phyloP scores from a whole-genome alignment of 306 rosid genomes.

The Hippophae rhamnoides region DNA sequence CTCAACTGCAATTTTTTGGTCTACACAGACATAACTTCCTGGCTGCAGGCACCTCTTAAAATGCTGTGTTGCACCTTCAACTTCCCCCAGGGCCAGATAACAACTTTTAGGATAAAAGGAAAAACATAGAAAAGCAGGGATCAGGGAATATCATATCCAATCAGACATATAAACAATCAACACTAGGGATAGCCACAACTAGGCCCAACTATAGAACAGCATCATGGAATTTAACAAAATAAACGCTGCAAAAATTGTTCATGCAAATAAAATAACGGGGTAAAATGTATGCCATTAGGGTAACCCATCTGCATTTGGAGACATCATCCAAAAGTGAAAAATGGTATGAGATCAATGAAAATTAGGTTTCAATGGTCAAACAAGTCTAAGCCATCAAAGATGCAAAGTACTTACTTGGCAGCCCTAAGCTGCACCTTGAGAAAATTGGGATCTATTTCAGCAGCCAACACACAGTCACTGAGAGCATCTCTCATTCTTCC shows the following conservation, averaged over 20 bases:
- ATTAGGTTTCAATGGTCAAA: slow-evolving; percentile 4
- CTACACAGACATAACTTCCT: slow-evolving; percentile 62
- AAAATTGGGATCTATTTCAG: slow-evolving; percentile 71
- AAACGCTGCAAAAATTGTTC: no score
- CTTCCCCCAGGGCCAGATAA: slow-evolving; percentile 85
- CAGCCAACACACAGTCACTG: slow-evolving; percentile 71
- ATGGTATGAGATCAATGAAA: neutral
- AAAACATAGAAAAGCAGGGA: slow-evolving; percentile 16
- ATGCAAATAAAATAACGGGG: neutral
- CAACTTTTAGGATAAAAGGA: slow-evolving; percentile 39
- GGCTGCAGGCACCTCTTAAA: slow-evolving; percentile 79
- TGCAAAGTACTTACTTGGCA: slow-evolving; percentile 63
- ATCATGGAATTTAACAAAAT: neutral
- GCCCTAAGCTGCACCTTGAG: slow-evolving; percentile 86
- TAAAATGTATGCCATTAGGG: neutral
- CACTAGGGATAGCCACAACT: neutral
- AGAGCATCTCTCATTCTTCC: slow-evolving; percentile 86
- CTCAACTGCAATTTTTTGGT: slow-evolving; percentile 74
- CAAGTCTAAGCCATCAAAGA: slow-evolving; percentile 9
- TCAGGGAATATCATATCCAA: slow-evolving; percentile 15
- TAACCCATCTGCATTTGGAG: neutral
- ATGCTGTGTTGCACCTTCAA: slow-evolving; percentile 55
- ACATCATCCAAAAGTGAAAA: neutral
- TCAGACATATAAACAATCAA: neutral
- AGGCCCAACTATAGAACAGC: neutral